These are phyloP conservation scores for Sedum album DNA, from an alignment of 164 flowering plant species.

Conservation along the genomic window DNA sequence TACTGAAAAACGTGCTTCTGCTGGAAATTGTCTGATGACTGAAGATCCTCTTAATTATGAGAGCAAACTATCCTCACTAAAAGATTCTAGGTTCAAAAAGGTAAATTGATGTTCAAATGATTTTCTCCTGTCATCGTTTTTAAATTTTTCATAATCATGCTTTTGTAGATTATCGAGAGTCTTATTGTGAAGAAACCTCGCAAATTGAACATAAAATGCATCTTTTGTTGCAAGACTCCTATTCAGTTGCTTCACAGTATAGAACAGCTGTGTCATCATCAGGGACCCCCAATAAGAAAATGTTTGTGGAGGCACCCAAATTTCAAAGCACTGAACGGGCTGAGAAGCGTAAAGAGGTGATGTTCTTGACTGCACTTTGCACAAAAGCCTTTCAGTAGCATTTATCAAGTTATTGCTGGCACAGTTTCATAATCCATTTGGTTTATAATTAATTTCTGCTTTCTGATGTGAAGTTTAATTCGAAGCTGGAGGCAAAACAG, in stretches of 20 bases:
- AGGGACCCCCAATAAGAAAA: constrained; percentile 19
- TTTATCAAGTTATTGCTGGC: not conserved
- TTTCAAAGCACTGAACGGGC: constrained; percentile 40
- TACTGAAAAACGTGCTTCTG: constrained; percentile 77
- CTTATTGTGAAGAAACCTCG: constrained; percentile 27
- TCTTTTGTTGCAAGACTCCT: constrained; percentile 47
- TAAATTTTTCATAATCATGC: not conserved
- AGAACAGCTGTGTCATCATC: constrained; percentile 32
- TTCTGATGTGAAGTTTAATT: constrained; percentile 36
- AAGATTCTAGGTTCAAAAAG: constrained; percentile 23
- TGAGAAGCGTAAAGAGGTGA: constrained; percentile 59
- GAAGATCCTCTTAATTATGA: too few relatives aligned
- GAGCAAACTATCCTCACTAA: not conserved
- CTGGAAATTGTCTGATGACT: too few relatives aligned
- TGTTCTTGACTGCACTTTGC: not conserved
- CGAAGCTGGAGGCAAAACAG: constrained; percentile 57
- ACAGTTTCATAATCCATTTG: not conserved
- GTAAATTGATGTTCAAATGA: constrained; percentile 12
- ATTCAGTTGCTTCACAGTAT: constrained; percentile 37
- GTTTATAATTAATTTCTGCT: not conserved
- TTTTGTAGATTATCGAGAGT: constrained; percentile 21
- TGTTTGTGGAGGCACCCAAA: constrained; percentile 37
- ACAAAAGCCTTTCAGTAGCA: too few relatives aligned
- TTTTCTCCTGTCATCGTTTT: not conserved
- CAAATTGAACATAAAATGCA: constrained; percentile 32